These are phyloP conservation scores for Trametes versicolor DNA, from an alignment of 1,284 basidiomycete species.

Conservation along the genomic window DNA sequence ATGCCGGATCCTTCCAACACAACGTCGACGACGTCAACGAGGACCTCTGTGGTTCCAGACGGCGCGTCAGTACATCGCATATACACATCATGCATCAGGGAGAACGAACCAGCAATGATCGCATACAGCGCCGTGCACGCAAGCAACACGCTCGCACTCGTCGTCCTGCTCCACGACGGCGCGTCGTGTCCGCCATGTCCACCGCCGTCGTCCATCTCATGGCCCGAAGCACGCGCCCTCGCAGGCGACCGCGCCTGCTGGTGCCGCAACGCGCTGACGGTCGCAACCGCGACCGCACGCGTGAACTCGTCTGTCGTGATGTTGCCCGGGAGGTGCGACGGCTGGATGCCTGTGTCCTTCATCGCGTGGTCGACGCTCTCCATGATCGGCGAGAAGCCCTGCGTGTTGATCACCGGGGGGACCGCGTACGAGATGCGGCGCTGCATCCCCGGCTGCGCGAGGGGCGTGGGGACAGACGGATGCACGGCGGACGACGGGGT, in stretches of 20 bases:
- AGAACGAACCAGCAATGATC: constrained; percentile 86
- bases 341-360: constrained; percentile 66
- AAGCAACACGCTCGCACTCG: constrained; percentile 88
- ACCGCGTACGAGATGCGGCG: constrained; percentile 65
- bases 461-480: constrained; percentile 23
- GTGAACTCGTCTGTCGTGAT: constrained; percentile 91
- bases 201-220: constrained; percentile 54
- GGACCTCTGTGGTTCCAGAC: constrained; percentile 72
- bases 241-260: constrained; percentile 66
- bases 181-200: constrained; percentile 90
- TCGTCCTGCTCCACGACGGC: constrained; percentile 92
- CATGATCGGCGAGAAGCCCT: constrained; percentile 70
- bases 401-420: constrained; percentile 46
- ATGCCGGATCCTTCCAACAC: constrained; percentile 94
- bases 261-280: constrained; percentile 85
- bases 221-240: constrained; percentile 48
- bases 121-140: constrained; percentile 95
- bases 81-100: neutral
- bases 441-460: constrained; percentile 35
- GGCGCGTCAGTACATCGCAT: constrained; percentile 1
- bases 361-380: constrained; percentile 83
- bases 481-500: constrained; percentile 14
- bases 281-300: constrained; percentile 89
- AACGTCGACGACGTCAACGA: constrained; percentile 96
- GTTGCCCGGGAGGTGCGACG: constrained; percentile 68